Base-by-base conservation (phyloP, 2,329 filamentous ascomycete species). In the Dothistroma pini region DNA sequence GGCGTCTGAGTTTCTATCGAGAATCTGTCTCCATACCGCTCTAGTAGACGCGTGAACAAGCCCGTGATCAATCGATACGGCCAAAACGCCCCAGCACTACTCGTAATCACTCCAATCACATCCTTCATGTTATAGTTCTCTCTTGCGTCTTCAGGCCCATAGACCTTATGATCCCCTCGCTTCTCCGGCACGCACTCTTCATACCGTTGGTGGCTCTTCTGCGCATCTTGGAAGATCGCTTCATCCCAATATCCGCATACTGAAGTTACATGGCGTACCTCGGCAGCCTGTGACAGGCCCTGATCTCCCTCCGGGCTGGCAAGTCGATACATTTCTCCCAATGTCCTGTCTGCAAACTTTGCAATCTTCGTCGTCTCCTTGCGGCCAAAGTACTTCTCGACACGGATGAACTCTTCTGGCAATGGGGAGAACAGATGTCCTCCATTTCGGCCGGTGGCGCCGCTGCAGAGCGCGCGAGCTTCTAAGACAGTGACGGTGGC, bases 31-130 rank as follows among this genome's bases (percentile, higher is more conserved):
- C 48, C 19, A 44, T 64, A 66, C 41, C 60, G 58, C n/a, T 60
- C 31, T 8, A 63, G 57, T 32, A 65, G 38, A 9, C 59, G 60
- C n/a, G 59, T 51, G 31, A 58, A 65, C 12, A 68, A 50, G 4
- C 63, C 64, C 19, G 66, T 65, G 31, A 68, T 44, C 3, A 68
- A 60, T 16, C 64, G 51, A 32, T 68, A 68, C 1, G 66, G 64
- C 66, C 66, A 68, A 21, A 66, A 61, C 1, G 66, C 64, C 12
- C 66, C 66, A 41, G 66, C 66, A n/a, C 57, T 57, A 34, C 60
- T 65, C 9, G 54, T 58, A 19, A 67, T 67, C 3, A 63, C 65
- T 12, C 65, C 65, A 4, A 61, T 57, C 1, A 59, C 41, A 47
- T 57, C 44, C 57, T 65, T 67, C 55, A 67, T 61, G 21, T 65